Evolutionary conservation across 1,284 basidiomycete genomes (phyloP).

Genomic region (Irpex rosettiformis): DNA sequence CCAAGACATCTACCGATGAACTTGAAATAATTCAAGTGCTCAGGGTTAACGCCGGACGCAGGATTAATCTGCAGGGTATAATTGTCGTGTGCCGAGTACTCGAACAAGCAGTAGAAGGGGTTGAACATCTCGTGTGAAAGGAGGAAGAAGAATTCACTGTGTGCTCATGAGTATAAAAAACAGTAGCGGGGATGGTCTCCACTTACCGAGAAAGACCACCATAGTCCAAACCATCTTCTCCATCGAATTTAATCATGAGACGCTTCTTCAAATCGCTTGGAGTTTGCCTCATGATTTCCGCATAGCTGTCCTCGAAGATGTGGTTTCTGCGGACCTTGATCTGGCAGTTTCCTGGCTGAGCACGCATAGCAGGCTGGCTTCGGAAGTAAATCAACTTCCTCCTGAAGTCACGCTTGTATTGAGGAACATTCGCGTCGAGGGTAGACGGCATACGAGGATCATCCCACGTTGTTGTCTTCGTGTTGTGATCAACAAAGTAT

Average conservation of each 20-base stretch:
- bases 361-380: slow-evolving; percentile 92
- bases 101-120: slow-evolving; percentile 99
- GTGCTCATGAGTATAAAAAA: background rate
- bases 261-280: slow-evolving; percentile 96
- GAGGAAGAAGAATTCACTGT: slow-evolving; percentile 99
- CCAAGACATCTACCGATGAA: slow-evolving; percentile 96
- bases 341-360: slow-evolving; percentile 91
- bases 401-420: slow-evolving; percentile 99
- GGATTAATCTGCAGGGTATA: slow-evolving; percentile 99
- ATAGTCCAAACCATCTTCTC: slow-evolving; percentile 97
- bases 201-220: slow-evolving; percentile 91
- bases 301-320: slow-evolving; percentile 96
- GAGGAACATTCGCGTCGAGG: slow-evolving; percentile 93
- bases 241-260: slow-evolving; percentile 98
- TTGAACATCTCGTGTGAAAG: slow-evolving; percentile 98
- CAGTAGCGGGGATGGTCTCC: background rate
- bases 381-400: slow-evolving; percentile 99
- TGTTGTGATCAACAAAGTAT: slow-evolving; percentile 97
- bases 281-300: slow-evolving; percentile 92
- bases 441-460: slow-evolving; percentile 83
- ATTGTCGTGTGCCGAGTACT: slow-evolving; percentile 99
- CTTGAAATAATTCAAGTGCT: slow-evolving; percentile 99
- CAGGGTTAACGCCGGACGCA: slow-evolving; percentile 96
- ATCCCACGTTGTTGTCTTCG: slow-evolving; percentile 95
- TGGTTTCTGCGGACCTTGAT: slow-evolving; percentile 92